phyloP scores from a whole-genome alignment of 2,329 filamentous ascomycete species.

The Phyllosticta paracitricarpa region DNA sequence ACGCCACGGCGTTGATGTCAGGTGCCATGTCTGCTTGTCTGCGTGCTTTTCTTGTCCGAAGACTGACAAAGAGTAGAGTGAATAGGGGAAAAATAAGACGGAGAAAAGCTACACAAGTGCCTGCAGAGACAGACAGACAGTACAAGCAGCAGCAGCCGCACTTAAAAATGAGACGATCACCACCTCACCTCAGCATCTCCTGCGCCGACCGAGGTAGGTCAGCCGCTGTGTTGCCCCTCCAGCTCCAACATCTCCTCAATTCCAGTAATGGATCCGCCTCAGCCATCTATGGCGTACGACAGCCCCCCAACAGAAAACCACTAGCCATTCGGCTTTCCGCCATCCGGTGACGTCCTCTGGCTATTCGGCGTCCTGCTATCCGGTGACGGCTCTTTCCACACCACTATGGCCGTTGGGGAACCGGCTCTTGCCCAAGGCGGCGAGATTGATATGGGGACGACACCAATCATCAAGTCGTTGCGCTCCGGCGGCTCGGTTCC shows the following conservation, averaged over 20 bases:
- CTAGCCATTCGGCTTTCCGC: background rate
- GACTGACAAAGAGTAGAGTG: background rate
- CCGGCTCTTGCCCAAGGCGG: background rate
- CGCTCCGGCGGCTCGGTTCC: background rate
- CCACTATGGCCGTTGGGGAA: background rate
- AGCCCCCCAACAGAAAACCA: too few species aligned
- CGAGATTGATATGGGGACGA: background rate
- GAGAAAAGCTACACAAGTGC: background rate
- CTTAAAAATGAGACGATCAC: background rate
- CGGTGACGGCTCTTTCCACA: background rate
- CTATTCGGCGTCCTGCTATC: background rate
- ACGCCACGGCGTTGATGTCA: conserved; percentile 30
- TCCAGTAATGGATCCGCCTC: background rate
- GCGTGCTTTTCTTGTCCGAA: background rate
- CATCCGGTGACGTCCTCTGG: background rate
- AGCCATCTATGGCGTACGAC: too few species aligned
- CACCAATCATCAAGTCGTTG: background rate
- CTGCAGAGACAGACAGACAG: background rate
- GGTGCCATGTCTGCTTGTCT: conserved; percentile 26
- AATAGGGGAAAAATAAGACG: background rate
- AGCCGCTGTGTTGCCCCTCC: background rate
- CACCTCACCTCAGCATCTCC: background rate
- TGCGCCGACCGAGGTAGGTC: background rate
- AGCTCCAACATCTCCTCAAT: background rate
- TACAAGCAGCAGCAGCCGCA: background rate